phyloP scores from a whole-genome alignment of 169 alveolate species.

The Toxoplasma gondii region DNA sequence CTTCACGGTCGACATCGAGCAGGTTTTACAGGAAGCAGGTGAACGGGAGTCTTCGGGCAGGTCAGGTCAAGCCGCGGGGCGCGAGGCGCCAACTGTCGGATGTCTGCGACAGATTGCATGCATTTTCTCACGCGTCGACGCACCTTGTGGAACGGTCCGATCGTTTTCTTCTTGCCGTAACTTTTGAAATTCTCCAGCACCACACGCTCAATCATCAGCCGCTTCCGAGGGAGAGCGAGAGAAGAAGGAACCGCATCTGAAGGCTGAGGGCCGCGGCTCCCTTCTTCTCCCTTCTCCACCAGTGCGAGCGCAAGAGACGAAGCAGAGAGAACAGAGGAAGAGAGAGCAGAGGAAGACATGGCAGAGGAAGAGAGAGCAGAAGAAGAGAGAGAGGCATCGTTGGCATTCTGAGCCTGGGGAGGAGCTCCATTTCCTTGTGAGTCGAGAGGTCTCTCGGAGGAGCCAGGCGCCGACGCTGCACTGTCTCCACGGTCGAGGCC shows the following conservation, averaged over 20 bases:
- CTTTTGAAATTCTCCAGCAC: conserved; percentile 76
- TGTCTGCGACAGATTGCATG: no score
- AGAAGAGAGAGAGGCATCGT: background rate
- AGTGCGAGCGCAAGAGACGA: background rate
- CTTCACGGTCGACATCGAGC: no score
- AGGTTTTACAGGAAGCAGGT: no score
- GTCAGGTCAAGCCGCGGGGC: no score
- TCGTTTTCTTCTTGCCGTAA: conserved; percentile 64
- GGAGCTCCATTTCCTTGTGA: background rate
- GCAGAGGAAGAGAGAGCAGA: background rate
- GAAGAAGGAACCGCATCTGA: background rate
- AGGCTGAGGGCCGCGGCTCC: background rate
- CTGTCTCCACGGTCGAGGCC: no score
- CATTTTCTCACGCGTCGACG: no score
- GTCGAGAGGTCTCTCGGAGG: no score
- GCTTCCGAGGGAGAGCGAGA: conserved; percentile 13
- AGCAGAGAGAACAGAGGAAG: background rate
- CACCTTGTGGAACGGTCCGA: conserved; percentile 71
- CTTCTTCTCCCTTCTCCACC: background rate
- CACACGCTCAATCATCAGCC: conserved; percentile 69
- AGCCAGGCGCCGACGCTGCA: no score
- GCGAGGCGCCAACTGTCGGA: no score
- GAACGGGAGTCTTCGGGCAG: no score
- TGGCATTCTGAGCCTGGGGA: background rate
- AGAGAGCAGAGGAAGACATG: background rate